These are phyloP conservation scores for Conidiobolus incongruus DNA, from an alignment of 371 early-diverging fungal species.

Conservation along the genomic window DNA sequence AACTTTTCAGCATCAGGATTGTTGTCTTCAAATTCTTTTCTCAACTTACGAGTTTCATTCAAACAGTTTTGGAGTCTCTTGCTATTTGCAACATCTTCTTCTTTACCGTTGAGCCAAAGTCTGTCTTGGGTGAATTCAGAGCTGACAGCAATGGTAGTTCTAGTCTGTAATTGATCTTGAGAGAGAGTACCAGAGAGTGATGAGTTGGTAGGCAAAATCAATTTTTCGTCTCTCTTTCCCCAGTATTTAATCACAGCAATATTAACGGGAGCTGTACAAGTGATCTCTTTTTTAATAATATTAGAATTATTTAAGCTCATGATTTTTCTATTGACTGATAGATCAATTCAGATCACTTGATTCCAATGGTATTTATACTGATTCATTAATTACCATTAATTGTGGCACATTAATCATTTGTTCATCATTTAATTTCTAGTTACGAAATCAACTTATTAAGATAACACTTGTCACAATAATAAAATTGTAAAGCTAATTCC, in stretches of 20 bases:
- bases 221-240: slow-evolving; percentile 83
- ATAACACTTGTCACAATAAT: too few species aligned
- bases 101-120: slow-evolving; percentile 86
- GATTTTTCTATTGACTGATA: too few species aligned
- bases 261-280: slow-evolving; percentile 92
- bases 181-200: slow-evolving; percentile 92
- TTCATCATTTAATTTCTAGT: too few species aligned
- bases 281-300: slow-evolving; percentile 19
- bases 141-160: slow-evolving; percentile 65
- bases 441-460: too few species aligned
- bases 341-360: too few species aligned
- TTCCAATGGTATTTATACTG: too few species aligned
- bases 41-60: slow-evolving; percentile 49
- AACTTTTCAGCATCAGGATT: slow-evolving; percentile 14
- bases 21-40: slow-evolving; percentile 37
- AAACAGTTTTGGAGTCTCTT: slow-evolving; percentile 71
- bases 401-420: too few species aligned
- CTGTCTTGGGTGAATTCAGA: slow-evolving; percentile 35
- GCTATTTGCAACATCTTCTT: slow-evolving; percentile 58
- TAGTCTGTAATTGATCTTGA: slow-evolving; percentile 84
- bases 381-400: too few species aligned
- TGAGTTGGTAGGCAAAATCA: slow-evolving; percentile 89
- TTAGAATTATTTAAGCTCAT: neutral
- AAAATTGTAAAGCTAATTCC: too few species aligned
- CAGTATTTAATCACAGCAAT: slow-evolving; percentile 99